phyloP scores from a whole-genome alignment of 192 early-diverging fungal genomes.

The Dimargaris cristalligena region DNA sequence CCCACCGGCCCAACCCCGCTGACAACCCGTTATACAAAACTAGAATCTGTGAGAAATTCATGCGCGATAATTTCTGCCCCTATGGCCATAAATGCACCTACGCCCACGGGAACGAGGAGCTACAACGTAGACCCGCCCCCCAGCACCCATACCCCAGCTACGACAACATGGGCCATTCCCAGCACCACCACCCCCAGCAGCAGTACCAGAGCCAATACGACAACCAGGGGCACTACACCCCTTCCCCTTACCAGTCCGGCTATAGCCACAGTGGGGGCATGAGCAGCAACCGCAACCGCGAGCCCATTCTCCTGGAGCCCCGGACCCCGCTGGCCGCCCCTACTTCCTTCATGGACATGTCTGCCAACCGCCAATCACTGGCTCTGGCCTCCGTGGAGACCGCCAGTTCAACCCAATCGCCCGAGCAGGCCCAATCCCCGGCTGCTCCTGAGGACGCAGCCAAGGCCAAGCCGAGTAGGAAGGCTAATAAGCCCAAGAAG shows the following conservation, averaged over 20 bases:
- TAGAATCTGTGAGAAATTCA: slow-evolving; percentile 61
- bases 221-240: slow-evolving; percentile 8
- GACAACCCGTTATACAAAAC: slow-evolving; percentile 70
- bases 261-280: slow-evolving; percentile 11
- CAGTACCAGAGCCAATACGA: slow-evolving; percentile 10
- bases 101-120: slow-evolving; percentile 34
- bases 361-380: slow-evolving; percentile 12
- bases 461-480: slow-evolving; percentile 9
- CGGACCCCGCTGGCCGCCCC: slow-evolving; percentile 16
- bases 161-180: slow-evolving; percentile 16
- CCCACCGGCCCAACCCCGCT: slow-evolving; percentile 14
- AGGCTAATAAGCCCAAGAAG: slow-evolving; percentile 14
- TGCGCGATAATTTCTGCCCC: slow-evolving; percentile 57
- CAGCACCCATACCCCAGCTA: slow-evolving; percentile 16
- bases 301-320: slow-evolving; percentile 18
- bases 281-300: slow-evolving; percentile 10
- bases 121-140: slow-evolving; percentile 25
- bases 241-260: slow-evolving; percentile 17
- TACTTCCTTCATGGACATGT: slow-evolving; percentile 3
- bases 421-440: slow-evolving; percentile 19
- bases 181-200: slow-evolving; percentile 11
- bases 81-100: slow-evolving; percentile 80
- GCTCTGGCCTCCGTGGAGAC: slow-evolving; percentile 1
- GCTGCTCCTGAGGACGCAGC: slow-evolving; percentile 11
- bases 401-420: slow-evolving; percentile 17